phyloP scores from a whole-genome alignment of 495 filamentous ascomycete species.

The Neurospora tetraspora region DNA sequence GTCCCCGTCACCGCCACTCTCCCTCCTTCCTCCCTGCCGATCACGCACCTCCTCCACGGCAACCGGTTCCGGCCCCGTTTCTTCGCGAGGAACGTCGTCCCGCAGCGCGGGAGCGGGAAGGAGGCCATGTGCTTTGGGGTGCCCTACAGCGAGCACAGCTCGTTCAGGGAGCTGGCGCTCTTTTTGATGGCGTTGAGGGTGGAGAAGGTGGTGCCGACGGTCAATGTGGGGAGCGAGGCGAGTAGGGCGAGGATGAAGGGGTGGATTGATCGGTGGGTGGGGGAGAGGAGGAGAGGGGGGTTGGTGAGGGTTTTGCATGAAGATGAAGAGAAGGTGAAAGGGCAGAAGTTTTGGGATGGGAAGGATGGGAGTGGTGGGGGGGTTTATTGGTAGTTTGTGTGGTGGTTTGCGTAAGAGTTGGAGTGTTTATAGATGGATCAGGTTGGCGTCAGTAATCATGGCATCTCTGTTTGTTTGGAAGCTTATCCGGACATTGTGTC shows the following conservation, averaged over 20 bases:
- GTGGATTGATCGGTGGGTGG: slow-evolving; percentile 83
- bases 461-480: neutral
- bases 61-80: slow-evolving; percentile 65
- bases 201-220: slow-evolving; percentile 83
- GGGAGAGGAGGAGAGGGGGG: slow-evolving; percentile 74
- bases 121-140: slow-evolving; percentile 79
- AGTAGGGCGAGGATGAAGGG: slow-evolving; percentile 72
- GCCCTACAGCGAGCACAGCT: slow-evolving; percentile 91
- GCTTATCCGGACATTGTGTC: neutral
- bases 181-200: slow-evolving; percentile 83
- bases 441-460: neutral
- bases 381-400: slow-evolving; percentile 30
- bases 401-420: neutral
- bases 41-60: slow-evolving; percentile 56
- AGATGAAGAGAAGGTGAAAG: slow-evolving; percentile 14
- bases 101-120: slow-evolving; percentile 67
- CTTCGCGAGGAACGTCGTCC: slow-evolving; percentile 51
- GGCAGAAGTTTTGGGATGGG: slow-evolving; percentile 29
- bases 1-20: slow-evolving; percentile 20
- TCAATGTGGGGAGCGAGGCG: slow-evolving; percentile 66
- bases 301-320: slow-evolving; percentile 44
- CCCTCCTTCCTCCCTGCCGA: slow-evolving; percentile 25
- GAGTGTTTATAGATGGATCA: neutral
- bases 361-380: slow-evolving; percentile 32
- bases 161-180: slow-evolving; percentile 86